Evolutionary conservation across 2,329 filamentous ascomycete species (phyloP), one percentile per base, ranked within the genome.

Genomic region (Cytospora mali): DNA sequence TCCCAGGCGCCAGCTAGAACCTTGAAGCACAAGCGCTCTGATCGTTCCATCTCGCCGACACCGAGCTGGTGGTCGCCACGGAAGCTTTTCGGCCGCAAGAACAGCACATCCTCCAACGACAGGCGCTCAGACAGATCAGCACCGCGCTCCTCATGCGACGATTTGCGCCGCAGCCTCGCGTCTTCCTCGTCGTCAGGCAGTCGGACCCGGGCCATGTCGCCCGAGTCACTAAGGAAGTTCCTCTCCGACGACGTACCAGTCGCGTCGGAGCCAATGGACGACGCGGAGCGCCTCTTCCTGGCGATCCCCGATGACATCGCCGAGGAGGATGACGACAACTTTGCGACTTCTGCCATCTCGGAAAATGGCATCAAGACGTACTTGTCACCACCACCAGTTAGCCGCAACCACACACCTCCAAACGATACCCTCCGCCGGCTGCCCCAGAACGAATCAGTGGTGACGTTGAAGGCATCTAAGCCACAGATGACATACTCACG

Each of bases 261-360:
- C 66, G 66, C 62, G 4, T 54, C 72, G 11, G 70, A 74, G n/a
- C 71, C 74, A 9, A 72, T 72, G 2, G 63, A 69, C 57, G 68
- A 69, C 31, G 73, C 71, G 48, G 76, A 80, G 61, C 70, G 73
- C 28, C 71, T 71, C 13, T 69, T 69, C 14, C 66, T 80, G 27
- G 68, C 69, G 46, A 81, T 82, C 25, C 77, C 79, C 1, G 77
- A 81, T 55, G 78, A 82, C 59, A 80, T 79, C 42, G 75, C 72
- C 9, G 82, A 84, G 60, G 80, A 82, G 57, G 75, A 75, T 51
- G 84, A 87, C 55, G 84, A 88, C 66, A 87, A 87, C 73, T 88
- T 88, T 68, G 84, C 84, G n/a, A 80, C 78, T 4, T 81, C 81
- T 1, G 78, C 80, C 4, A 69, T 73, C 7, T 79, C 79, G 0